phyloP scores from a whole-genome alignment of 2,329 filamentous ascomycete species.

The Bipolaris bicolor region DNA sequence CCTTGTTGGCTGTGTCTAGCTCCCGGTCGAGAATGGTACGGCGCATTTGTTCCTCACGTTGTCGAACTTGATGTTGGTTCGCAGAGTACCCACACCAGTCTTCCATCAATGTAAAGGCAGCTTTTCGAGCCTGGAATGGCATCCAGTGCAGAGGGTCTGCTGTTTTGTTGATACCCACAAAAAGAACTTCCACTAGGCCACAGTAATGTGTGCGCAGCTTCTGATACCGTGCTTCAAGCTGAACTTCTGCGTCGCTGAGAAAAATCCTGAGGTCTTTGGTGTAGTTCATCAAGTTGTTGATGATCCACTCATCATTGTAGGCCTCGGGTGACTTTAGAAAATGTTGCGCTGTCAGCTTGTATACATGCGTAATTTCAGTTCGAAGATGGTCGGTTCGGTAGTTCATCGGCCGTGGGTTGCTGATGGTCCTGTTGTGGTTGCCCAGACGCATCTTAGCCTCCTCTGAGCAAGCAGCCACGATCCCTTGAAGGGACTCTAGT shows the following conservation, averaged over 20 bases:
- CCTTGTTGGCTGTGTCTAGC: slow-evolving; percentile 71
- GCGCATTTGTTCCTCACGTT: slow-evolving; percentile 84
- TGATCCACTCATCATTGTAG: slow-evolving; percentile 85
- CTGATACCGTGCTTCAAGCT: slow-evolving; percentile 93
- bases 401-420: slow-evolving; percentile 75
- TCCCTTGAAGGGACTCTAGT: slow-evolving; percentile 86
- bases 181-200: slow-evolving; percentile 88
- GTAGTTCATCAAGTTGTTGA: slow-evolving; percentile 86
- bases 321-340: slow-evolving; percentile 81
- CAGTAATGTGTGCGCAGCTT: slow-evolving; percentile 92
- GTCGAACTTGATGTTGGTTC: slow-evolving; percentile 81
- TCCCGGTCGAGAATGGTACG: slow-evolving; percentile 84
- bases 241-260: slow-evolving; percentile 91
- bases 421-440: slow-evolving; percentile 79
- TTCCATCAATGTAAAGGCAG: slow-evolving; percentile 95
- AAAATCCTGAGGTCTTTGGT: slow-evolving; percentile 93
- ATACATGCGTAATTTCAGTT: slow-evolving; percentile 95
- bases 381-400: slow-evolving; percentile 84
- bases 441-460: slow-evolving; percentile 81
- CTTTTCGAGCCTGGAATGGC: slow-evolving; percentile 95
- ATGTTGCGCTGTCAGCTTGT: slow-evolving; percentile 88
- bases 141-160: slow-evolving; percentile 91
- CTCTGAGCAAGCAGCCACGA: slow-evolving; percentile 83
- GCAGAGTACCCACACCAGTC: slow-evolving; percentile 99
- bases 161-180: slow-evolving; percentile 86